Evolutionary conservation across 176 grass and related monocot genomes (phyloP).

Genomic region (Puccinellia tenuiflora): DNA sequence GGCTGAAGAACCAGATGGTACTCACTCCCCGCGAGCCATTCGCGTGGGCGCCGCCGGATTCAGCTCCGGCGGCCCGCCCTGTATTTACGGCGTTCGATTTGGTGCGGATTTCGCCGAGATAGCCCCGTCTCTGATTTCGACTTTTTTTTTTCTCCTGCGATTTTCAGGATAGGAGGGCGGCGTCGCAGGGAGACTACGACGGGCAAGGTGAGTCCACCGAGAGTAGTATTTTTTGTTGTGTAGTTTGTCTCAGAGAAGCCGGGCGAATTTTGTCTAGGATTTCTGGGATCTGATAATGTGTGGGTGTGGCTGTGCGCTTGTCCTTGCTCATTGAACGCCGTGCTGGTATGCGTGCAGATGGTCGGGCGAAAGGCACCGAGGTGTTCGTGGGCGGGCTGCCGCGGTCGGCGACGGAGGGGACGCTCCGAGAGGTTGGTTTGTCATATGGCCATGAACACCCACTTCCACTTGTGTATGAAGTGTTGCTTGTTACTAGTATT

Average conservation of each 20-base stretch:
- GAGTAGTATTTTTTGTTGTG: neutral
- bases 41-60: neutral
- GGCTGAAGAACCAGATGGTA: neutral
- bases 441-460: neutral
- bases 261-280: neutral
- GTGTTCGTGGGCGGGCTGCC: slow-evolving; percentile 75
- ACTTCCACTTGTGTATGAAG: neutral
- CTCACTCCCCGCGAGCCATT: too few species aligned
- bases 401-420: slow-evolving; percentile 52
- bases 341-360: slow-evolving; percentile 34
- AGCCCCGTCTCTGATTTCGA: neutral
- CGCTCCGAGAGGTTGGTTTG: slow-evolving; percentile 50
- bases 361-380: slow-evolving; percentile 46
- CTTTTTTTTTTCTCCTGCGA: neutral
- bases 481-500: neutral
- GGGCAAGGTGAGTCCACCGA: slow-evolving; percentile 28
- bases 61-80: neutral
- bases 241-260: neutral
- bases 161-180: slow-evolving; percentile 35
- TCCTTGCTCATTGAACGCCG: too few species aligned
- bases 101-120: neutral
- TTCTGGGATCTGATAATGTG: neutral
- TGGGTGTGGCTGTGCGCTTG: neutral
- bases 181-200: slow-evolving; percentile 15
- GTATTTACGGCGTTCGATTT: neutral